phyloP scores from a whole-genome alignment of 371 early-diverging fungal genomes.

The Mucor sp. region DNA sequence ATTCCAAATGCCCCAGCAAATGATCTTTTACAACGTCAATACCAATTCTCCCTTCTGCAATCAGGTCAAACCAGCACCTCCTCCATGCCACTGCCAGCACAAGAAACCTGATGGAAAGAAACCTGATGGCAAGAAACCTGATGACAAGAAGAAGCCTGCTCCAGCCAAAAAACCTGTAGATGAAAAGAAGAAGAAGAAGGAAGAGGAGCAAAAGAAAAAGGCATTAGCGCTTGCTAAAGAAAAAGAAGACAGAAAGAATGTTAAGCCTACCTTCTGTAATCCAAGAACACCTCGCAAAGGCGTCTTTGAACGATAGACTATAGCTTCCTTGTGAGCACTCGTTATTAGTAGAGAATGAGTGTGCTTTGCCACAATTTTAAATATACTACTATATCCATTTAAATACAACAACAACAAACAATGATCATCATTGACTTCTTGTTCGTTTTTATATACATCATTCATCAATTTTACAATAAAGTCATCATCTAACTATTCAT shows the following conservation, averaged over 20 bases:
- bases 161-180: neutral
- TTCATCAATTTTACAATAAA: neutral
- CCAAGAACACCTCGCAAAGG: neutral
- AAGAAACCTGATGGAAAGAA: neutral
- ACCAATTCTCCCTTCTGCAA: neutral
- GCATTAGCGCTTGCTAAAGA: constrained; percentile 2
- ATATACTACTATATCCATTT: neutral
- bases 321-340: neutral
- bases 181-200: neutral
- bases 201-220: constrained; percentile 4
- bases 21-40: neutral
- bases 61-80: neutral
- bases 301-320: neutral
- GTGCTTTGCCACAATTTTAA: neutral
- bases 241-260: neutral
- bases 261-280: neutral
- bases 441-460: neutral
- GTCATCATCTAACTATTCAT: neutral
- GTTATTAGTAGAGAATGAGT: neutral
- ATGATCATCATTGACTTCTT: neutral
- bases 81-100: neutral
- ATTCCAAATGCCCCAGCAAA: neutral
- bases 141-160: neutral
- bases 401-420: neutral
- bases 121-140: neutral